phyloP scores from a whole-genome alignment of 257 asterid genomes.

The Plantago major region DNA sequence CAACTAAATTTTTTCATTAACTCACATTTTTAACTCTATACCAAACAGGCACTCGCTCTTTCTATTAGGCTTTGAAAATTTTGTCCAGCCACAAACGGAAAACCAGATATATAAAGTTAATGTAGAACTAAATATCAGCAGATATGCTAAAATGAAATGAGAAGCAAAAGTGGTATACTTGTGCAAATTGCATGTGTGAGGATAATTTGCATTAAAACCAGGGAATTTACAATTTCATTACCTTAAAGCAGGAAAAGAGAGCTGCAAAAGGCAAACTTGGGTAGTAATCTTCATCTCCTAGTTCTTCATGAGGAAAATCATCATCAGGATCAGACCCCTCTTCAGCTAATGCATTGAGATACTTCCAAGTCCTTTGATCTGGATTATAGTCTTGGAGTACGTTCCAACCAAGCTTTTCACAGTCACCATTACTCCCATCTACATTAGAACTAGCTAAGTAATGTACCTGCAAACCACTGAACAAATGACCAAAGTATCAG shows the following conservation, averaged over 20 bases:
- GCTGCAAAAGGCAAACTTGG: constrained; percentile 97
- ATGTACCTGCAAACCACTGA: constrained; percentile 82
- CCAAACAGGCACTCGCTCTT: no score
- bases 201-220: constrained; percentile 8
- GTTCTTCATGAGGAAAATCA: constrained; percentile 61
- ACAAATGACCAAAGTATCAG: constrained; percentile 27
- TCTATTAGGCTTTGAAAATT: no score
- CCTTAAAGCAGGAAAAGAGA: constrained; percentile 89
- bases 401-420: constrained; percentile 81
- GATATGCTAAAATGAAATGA: neutral
- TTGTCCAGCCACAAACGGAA: no score
- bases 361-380: constrained; percentile 63
- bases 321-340: constrained; percentile 41
- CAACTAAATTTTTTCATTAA: no score
- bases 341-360: constrained; percentile 54
- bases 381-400: constrained; percentile 68
- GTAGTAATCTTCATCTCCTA: constrained; percentile 79
- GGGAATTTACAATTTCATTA: constrained; percentile 24
- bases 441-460: constrained; percentile 66
- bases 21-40: no score
- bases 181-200: constrained; percentile 11
- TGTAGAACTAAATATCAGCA: no score
- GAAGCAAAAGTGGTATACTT: constrained; percentile 13
- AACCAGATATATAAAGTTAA: no score
- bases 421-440: constrained; percentile 65